These are phyloP conservation scores for Gigaspora rosea DNA, from an alignment of 192 early-diverging fungal genomes.

Conservation along the genomic window DNA sequence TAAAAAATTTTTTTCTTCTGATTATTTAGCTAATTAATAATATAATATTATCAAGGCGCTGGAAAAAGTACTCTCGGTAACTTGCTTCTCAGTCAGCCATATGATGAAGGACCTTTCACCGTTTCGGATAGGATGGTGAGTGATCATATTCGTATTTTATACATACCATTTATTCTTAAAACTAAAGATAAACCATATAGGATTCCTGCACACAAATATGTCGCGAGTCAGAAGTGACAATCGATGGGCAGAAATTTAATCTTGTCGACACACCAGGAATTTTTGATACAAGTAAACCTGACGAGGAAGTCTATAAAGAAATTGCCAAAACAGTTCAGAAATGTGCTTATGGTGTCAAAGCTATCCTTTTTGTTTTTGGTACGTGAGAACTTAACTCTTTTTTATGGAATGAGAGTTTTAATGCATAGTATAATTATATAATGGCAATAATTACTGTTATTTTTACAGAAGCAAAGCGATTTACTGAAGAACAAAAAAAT, in stretches of 20 bases:
- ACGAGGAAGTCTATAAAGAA: background rate
- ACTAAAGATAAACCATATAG: conserved; percentile 15
- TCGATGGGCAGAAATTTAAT: background rate
- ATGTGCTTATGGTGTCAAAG: conserved; percentile 19
- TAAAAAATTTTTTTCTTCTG: background rate
- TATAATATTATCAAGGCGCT: conserved; percentile 9
- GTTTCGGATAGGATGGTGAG: background rate
- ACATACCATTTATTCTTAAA: background rate
- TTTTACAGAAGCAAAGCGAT: conserved; percentile 15
- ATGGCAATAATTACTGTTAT: background rate
- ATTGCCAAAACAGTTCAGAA: background rate
- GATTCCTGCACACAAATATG: conserved; percentile 18
- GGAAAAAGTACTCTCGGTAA: conserved; percentile 32
- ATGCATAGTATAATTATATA: background rate
- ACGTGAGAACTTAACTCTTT: background rate
- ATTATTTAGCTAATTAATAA: background rate
- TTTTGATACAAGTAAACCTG: conserved; percentile 10
- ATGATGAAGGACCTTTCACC: conserved; percentile 1
- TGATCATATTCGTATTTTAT: background rate
- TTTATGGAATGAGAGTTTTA: background rate
- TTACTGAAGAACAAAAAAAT: conserved; percentile 19
- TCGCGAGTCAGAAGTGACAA: background rate
- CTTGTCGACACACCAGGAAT: conserved; percentile 27
- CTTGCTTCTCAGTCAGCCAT: background rate
- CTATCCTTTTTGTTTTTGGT: conserved; percentile 27